A percentile compares a stretch with the other conserved stretches of the same genome.
Evolutionary conservation across 331 rosid genomes (phyloP).

Genomic region (Prunus yedoensis): DNA sequence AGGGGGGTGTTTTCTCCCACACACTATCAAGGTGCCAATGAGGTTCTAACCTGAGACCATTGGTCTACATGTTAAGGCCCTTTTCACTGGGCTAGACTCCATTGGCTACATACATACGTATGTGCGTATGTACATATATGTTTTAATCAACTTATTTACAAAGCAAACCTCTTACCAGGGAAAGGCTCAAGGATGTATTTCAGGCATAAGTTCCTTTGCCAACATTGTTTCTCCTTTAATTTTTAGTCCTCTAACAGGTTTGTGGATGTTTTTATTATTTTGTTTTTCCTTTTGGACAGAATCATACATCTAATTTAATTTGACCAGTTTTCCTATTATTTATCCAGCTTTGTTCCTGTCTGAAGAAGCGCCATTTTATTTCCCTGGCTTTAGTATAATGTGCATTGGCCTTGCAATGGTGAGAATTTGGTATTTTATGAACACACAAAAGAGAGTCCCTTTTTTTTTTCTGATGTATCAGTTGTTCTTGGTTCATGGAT

Average conservation of each 20-base stretch:
- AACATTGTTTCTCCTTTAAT: slow-evolving; percentile 67
- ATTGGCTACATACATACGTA: too few relatives aligned
- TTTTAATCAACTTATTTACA: not conserved
- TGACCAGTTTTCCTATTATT: slow-evolving; percentile 21
- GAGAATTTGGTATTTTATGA: slow-evolving; percentile 9
- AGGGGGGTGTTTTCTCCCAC: too few relatives aligned
- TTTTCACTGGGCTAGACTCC: too few relatives aligned
- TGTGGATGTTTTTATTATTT: not conserved
- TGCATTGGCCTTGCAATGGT: slow-evolving; percentile 65
- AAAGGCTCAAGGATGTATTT: slow-evolving; percentile 82
- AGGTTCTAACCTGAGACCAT: too few relatives aligned
- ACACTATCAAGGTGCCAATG: too few relatives aligned
- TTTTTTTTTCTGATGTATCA: not conserved
- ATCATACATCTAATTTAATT: not conserved
- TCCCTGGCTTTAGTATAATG: slow-evolving; percentile 83
- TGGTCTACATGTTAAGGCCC: too few relatives aligned
- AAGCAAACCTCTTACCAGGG: slow-evolving; percentile 43
- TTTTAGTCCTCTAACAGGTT: slow-evolving; percentile 88
- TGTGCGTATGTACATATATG: not conserved
- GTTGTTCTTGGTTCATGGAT: not conserved
- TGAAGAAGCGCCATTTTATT: slow-evolving; percentile 68
- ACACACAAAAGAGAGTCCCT: too few relatives aligned
- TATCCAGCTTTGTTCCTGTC: slow-evolving; percentile 77
- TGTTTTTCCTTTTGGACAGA: not conserved
- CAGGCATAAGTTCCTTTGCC: slow-evolving; percentile 73